Percentiles rank a stretch among this genome's conserved stretches.
Evolutionary conservation across 2,329 filamentous ascomycete species (phyloP).

Genomic region (Aspergillus fijiensis): DNA sequence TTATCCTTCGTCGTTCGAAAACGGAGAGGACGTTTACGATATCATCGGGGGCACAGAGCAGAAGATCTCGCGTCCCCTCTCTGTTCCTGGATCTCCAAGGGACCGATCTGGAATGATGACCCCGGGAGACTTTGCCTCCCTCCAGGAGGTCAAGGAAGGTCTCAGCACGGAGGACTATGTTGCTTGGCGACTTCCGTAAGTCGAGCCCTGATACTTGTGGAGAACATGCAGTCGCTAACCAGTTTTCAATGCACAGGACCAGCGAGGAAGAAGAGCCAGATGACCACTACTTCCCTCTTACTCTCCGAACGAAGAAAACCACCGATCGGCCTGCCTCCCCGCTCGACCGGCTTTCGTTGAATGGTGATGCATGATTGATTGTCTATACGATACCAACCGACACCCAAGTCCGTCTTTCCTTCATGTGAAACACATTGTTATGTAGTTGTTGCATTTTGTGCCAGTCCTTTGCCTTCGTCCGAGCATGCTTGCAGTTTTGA

Average conservation of each 20-base stretch:
- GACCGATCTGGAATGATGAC: conserved; percentile 98
- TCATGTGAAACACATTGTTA: not conserved
- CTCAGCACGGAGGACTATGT: conserved; percentile 96
- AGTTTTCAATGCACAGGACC: conserved; percentile 30
- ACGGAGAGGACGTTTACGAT: conserved; percentile 75
- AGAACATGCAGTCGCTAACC: conserved; percentile 4
- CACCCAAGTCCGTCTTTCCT: not conserved
- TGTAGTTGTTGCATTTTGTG: not conserved
- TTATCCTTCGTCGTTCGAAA: conserved; percentile 81
- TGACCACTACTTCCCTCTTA: conserved; percentile 70
- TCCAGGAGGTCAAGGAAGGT: conserved; percentile 92
- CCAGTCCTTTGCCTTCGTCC: not conserved
- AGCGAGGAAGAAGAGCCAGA: conserved; percentile 93
- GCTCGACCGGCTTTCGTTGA: conserved; percentile 37
- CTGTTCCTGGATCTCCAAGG: conserved; percentile 86
- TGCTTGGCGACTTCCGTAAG: conserved; percentile 96
- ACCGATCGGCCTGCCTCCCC: conserved; percentile 39
- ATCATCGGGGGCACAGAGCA: conserved; percentile 90
- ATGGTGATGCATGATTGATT: conserved; percentile 21
- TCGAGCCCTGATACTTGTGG: conserved; percentile 32
- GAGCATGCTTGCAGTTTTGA: not conserved
- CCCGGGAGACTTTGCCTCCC: conserved; percentile 91
- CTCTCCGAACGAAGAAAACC: conserved; percentile 54
- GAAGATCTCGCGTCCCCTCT: conserved; percentile 93
- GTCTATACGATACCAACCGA: not conserved